Evolutionary conservation across 2,329 filamentous ascomycete genomes (phyloP), one percentile per base, ranked within the genome.

Genomic region (Penicillium sp.): DNA sequence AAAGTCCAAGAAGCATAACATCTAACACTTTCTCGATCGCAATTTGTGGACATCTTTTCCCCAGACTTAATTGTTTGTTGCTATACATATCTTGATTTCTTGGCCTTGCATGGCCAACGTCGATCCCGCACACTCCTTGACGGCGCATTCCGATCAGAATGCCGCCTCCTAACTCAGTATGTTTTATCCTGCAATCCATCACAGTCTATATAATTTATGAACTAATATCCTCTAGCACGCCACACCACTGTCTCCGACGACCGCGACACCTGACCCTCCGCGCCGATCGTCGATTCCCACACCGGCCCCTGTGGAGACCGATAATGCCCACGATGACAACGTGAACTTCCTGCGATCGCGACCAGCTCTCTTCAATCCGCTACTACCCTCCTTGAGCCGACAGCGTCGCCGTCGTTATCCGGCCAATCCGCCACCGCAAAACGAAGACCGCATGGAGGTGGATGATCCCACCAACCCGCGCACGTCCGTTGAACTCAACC

Each of bases 211-310:
- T n/a, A 43, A 34, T 10, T 10, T 5, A 10, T 33, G 19, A 27
- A 43, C 47, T 60, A 56, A 58, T 38, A 13, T 38, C 10, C n/a
- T 43, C 40, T 53, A 64, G 59, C 60, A 73, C 64, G 65, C 65
- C 56, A 70, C 68, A 21, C 67, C 66, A 43, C 57, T 63, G 29
- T 60, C 67, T 15, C 63, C 72, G 41, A 61, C 69, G 13, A 58
- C 46, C 8, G 50, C 72, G 78, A 57, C 50, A 19, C 57, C 72
- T 79, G 57, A 76, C 74, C 63, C 59, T 71, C 75, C 53, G 72
- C 82, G 58, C 74, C 79, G 63, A 79, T 76, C 63, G 77, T 81
- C 47, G 77, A 80, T 40, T 75, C 80, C 54, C 79, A 82, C 38
- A 47, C 43, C 23, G 31, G 38, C 78, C 39, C 82, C 80, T 40